A percentile compares a stretch with the other conserved stretches of the same genome.
Evolutionary conservation across 2,329 filamentous ascomycete species (phyloP).

Genomic region (Aspergillus ochraceus): DNA sequence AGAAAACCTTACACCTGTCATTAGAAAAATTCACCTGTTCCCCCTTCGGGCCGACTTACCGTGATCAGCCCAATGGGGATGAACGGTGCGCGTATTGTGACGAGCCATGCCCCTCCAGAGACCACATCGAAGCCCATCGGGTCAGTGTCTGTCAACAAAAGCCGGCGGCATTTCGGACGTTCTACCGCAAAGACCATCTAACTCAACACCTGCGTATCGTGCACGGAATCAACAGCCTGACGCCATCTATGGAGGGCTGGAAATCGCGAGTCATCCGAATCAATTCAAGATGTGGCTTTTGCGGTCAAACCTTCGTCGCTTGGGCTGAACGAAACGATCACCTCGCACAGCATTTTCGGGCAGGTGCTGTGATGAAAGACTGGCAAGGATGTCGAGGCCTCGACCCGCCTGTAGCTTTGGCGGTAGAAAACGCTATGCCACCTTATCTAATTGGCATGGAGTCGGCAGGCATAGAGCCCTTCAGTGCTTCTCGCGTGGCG

Average conservation of each 20-base stretch:
- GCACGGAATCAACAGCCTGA: constrained; percentile 49
- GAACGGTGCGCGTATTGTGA: constrained; percentile 51
- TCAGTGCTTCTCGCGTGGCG: constrained; percentile 10
- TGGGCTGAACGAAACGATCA: constrained; percentile 39
- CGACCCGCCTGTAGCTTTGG: constrained; percentile 27
- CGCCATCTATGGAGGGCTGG: constrained; percentile 54
- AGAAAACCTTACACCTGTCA: constrained; percentile 48
- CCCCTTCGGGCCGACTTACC: constrained; percentile 50
- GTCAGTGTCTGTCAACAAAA: constrained; percentile 55
- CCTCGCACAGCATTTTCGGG: constrained; percentile 37
- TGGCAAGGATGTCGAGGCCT: constrained; percentile 38
- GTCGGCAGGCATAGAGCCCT: constrained; percentile 15
- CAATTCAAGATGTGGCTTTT: constrained; percentile 42
- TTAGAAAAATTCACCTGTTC: constrained; percentile 54
- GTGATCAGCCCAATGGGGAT: constrained; percentile 4
- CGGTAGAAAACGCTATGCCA: constrained; percentile 40
- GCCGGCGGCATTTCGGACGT: constrained; percentile 53
- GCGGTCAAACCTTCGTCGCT: constrained; percentile 28
- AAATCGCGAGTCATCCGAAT: constrained; percentile 45
- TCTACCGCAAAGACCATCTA: constrained; percentile 60
- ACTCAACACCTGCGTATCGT: constrained; percentile 58
- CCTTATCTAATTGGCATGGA: constrained; percentile 38
- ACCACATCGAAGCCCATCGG: constrained; percentile 55
- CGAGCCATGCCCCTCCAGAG: constrained; percentile 45
- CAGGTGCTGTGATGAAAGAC: constrained; percentile 33